These are phyloP conservation scores for Ailanthus altissimus DNA, from an alignment of 345 rosid genomes.

Conservation along the genomic window DNA sequence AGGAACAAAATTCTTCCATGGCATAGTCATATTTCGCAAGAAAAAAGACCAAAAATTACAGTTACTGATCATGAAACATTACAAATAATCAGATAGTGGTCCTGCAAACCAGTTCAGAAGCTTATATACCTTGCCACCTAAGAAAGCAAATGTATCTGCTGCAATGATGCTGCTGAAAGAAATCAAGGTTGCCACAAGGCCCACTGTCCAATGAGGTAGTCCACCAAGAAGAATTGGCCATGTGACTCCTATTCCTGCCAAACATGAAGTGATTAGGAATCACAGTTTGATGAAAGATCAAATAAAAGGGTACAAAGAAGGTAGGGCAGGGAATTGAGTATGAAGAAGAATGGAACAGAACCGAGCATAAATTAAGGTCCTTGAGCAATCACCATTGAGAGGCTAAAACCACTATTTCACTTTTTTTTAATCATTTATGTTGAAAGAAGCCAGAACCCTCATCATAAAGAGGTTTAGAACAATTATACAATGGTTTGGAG, in stretches of 20 bases:
- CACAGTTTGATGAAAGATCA: slow-evolving; percentile 18
- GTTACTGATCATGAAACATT: not conserved
- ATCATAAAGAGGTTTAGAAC: not conserved
- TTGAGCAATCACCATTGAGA: not conserved
- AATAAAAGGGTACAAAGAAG: not conserved
- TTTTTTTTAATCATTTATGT: not conserved
- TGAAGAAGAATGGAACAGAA: not conserved
- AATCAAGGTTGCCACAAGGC: slow-evolving; percentile 85
- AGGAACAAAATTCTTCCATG: not conserved
- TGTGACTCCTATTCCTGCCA: slow-evolving; percentile 59
- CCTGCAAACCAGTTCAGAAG: slow-evolving; percentile 17
- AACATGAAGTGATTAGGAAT: slow-evolving; percentile 33
- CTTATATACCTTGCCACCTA: slow-evolving; percentile 79
- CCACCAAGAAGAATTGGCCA: slow-evolving; percentile 89
- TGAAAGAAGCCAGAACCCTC: not conserved
- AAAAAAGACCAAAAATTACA: not conserved
- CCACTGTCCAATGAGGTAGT: slow-evolving; percentile 91
- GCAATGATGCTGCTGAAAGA: slow-evolving; percentile 85
- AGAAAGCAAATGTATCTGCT: slow-evolving; percentile 85
- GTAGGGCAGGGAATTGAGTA: not conserved
- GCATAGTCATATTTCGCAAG: not conserved
- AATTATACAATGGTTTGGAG: not conserved
- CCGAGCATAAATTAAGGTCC: not conserved
- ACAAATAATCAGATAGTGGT: not conserved
- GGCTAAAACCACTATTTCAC: not conserved